A percentile compares a stretch with the other conserved stretches of the same genome.
Conservation (phyloP, 1,284 basidiomycete genomes). For the Neotropicomus parvogracilis region DNA sequence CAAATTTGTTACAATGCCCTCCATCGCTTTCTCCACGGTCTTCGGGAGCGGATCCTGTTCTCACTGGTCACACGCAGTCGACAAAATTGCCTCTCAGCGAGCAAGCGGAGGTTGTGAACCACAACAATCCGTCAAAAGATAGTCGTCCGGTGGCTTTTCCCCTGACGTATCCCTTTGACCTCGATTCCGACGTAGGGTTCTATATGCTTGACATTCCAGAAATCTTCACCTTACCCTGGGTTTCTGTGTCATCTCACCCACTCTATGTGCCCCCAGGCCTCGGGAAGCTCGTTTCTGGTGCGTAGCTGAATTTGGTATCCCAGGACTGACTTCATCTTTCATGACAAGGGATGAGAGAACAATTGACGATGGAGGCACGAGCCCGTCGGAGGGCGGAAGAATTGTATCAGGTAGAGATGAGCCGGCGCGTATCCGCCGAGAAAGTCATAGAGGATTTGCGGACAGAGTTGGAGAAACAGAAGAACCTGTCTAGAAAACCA, state of each 20-base stretch:
- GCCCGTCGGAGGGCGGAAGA: conserved; percentile 35
- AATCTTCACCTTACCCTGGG: conserved; percentile 34
- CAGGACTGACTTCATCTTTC: conserved; percentile 7
- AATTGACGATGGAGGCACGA: conserved; percentile 29
- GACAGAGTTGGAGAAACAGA: conserved; percentile 7
- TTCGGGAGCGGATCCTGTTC: neutral
- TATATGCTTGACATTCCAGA: conserved; percentile 37
- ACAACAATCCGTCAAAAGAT: neutral
- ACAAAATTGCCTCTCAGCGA: neutral
- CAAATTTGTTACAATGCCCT: neutral
- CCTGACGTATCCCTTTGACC: neutral
- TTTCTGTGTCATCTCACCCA: conserved; percentile 18
- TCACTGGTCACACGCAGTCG: neutral
- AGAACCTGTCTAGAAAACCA: neutral
- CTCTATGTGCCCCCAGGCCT: conserved; percentile 38
- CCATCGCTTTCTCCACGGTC: neutral
- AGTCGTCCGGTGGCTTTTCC: neutral
- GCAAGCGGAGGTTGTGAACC: neutral
- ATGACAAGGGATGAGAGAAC: conserved; percentile 35
- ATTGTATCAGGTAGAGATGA: conserved; percentile 25
- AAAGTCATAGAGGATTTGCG: conserved; percentile 17
- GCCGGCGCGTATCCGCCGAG: conserved; percentile 24
- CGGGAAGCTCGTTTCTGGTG: conserved; percentile 36
- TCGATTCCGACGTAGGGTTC: conserved; percentile 25
- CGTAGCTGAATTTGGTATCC: conserved; percentile 7